phyloP scores from a whole-genome alignment of 441 rosid genomes.

The Francoa sonchifolia region DNA sequence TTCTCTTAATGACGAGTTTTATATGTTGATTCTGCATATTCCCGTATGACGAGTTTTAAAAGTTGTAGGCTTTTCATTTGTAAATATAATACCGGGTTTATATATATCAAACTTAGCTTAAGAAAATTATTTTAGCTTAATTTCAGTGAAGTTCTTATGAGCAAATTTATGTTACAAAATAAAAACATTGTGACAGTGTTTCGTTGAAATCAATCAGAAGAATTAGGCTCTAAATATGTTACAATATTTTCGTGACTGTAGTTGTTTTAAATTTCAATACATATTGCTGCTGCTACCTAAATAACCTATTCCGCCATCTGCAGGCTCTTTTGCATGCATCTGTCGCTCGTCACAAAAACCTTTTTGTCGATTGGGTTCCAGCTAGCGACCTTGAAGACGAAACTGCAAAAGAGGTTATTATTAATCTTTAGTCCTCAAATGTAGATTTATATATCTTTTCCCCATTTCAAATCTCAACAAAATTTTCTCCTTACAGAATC shows the following conservation, averaged over 20 bases:
- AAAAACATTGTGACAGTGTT: too few relatives aligned
- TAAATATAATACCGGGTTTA: too few relatives aligned
- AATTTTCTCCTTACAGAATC: conserved; percentile 26
- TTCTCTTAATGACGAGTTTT: too few relatives aligned
- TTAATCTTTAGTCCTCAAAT: conserved; percentile 7
- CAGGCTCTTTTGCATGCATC: conserved; percentile 23
- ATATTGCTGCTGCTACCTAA: not conserved
- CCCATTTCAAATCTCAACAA: conserved; percentile 14
- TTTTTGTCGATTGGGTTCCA: conserved; percentile 20
- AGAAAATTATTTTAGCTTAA: too few relatives aligned
- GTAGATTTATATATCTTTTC: not conserved
- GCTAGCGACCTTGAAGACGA: conserved; percentile 16
- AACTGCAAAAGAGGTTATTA: conserved; percentile 11
- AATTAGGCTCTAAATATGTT: too few relatives aligned
- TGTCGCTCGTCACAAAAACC: conserved; percentile 10
- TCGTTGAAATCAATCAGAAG: too few relatives aligned
- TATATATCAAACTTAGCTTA: too few relatives aligned
- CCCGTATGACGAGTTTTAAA: too few relatives aligned
- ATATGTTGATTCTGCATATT: too few relatives aligned
- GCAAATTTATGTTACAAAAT: too few relatives aligned
- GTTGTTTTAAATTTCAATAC: not conserved
- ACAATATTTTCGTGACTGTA: not conserved
- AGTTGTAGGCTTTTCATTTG: too few relatives aligned
- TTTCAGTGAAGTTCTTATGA: too few relatives aligned
- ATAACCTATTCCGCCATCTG: conserved; percentile 5